Evolutionary conservation across 2,329 filamentous ascomycete genomes (phyloP), one percentile per base, ranked within the genome.

Genomic region (Ophiostoma pallidulum): DNA sequence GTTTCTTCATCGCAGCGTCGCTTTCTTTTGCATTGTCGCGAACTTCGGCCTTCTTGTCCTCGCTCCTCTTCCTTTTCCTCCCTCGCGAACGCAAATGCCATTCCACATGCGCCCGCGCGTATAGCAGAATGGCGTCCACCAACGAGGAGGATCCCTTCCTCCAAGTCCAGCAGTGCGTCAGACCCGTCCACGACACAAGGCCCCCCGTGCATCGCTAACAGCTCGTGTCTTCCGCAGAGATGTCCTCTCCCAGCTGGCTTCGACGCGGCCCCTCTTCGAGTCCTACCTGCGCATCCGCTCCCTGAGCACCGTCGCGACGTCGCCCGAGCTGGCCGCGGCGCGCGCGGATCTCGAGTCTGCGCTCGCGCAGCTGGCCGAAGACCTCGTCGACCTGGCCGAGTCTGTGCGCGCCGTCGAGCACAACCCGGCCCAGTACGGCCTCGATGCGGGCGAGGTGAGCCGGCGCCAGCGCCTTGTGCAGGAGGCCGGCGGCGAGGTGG

Each of bases 221-320:
- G 3, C 7, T 13, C 29, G 10, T 29, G 4, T 29, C 54, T 5
- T 14, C 4, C 29, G 51, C 62, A 95, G 89, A 67, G 92, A 98
- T 68, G 87, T 97, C 56, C 82, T 94, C 56, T 71, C 81, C 54
- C 85, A 94, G 52, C 81, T 98, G 54, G 77, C 84, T 55, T 80
- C 79, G 13, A 85, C 87, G 45, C 84, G 91, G 9, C 83, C 90
- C 45, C 81, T 96, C 49, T 96, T 96, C 73, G 82, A 86, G 54
- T 96, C 90, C 14, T 98, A 95, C 71, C 78, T 95, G 37, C 91
- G 92, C 62, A 98, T 98, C 68, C 87, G 89, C 61, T 92, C 89
- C 39, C 82, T 94, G 22, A 78, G 82, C 50, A 82, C 82, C 35
- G 76, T 78, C 8, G 69, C 82, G 13, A 73, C 74, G 37, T 90